phyloP scores from a whole-genome alignment of 805 yeast genomes.

The Lipomyces spencermartinsiae region DNA sequence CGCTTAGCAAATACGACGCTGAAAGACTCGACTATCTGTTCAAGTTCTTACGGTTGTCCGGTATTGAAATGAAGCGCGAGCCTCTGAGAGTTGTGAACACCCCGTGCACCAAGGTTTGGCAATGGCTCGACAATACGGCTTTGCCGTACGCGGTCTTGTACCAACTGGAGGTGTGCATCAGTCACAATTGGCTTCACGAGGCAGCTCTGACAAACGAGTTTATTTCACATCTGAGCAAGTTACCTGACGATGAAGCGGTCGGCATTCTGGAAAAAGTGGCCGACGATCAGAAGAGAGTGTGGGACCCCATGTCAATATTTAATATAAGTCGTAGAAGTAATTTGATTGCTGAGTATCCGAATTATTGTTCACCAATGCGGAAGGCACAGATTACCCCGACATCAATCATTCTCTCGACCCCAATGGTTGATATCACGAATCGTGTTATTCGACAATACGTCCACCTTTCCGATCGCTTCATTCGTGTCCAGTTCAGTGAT shows the following conservation, averaged over 20 bases:
- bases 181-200: conserved; percentile 14
- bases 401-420: conserved; percentile 11
- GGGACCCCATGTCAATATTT: conserved; percentile 17
- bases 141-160: conserved; percentile 9
- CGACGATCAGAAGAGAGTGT: conserved; percentile 6
- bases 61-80: conserved; percentile 2
- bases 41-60: not conserved
- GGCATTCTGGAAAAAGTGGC: conserved; percentile 11
- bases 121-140: conserved; percentile 4
- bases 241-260: conserved; percentile 11
- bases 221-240: not conserved
- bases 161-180: conserved; percentile 18
- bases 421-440: conserved; percentile 19
- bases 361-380: conserved; percentile 15
- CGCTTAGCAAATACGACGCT: not conserved
- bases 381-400: conserved; percentile 14
- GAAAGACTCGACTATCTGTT: conserved; percentile 6
- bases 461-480: conserved; percentile 12
- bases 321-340: not conserved
- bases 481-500: conserved; percentile 13
- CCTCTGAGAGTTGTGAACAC: not conserved
- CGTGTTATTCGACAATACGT: conserved; percentile 13
- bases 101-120: conserved; percentile 1
- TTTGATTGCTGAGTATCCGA: conserved; percentile 12
- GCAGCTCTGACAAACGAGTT: conserved; percentile 14